Base-by-base conservation (phyloP, 1,284 basidiomycete genomes). In the Melampsora abietis-canadensis region DNA sequence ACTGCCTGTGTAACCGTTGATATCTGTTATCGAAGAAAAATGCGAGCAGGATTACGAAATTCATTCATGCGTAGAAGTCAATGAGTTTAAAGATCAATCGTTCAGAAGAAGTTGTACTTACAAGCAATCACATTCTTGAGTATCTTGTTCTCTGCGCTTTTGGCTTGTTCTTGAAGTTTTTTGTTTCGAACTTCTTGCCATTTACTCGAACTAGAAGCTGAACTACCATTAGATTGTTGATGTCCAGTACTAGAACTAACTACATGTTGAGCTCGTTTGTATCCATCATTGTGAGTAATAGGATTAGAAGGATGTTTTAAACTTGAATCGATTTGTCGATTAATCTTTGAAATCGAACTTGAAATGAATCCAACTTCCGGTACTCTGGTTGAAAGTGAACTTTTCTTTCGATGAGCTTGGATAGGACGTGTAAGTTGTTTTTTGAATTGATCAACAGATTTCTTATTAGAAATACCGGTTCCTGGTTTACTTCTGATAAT, bases 1-100 rank as follows among this genome's bases (percentile, higher is more conserved):
- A n/a, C 40, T 40, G n/a, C 72, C 72, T 27, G 72, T 74, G 40
- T 74, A 74, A 15, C 72, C 72, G 37, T 66, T 74, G 40, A 74
- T 66, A 51, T 74, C 63, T 66, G n/a, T n/a, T 64, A 64, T 37
- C 30, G 5, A 30, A 15, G 65, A 66, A 66, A 12, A 66, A 4
- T 31, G n/a, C 19, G 24, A 30, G 15, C n/a, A n/a, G n/a, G n/a
- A n/a, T n/a, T n/a, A n/a, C n/a, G n/a, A n/a, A n/a, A n/a, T n/a
- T n/a, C n/a, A n/a, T n/a, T n/a, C n/a, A n/a, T n/a, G n/a, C n/a
- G n/a, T n/a, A n/a, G n/a, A 8, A 34, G 34, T 4, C 3, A 34
- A 34, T 40, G 6, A 40, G 37, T 40, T 40, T 12, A 40, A 40
- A 34, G 34, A 34, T 34, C n/a, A n/a, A n/a, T n/a, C n/a, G 34